Base-by-base conservation (phyloP, 2,329 filamentous ascomycete species). In the Cordyceps cateniannulata region DNA sequence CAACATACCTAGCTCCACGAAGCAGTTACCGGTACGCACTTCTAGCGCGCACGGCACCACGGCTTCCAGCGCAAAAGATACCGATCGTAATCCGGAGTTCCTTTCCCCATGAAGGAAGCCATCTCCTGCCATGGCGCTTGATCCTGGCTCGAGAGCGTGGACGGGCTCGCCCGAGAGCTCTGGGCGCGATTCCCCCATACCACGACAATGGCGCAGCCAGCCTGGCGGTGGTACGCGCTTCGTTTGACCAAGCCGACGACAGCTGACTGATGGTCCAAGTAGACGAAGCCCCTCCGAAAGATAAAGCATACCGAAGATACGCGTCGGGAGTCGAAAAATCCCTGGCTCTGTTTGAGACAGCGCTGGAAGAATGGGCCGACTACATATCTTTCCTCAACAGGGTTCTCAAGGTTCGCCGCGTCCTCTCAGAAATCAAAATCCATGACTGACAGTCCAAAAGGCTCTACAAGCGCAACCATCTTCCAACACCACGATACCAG, bases 331-430 rank as follows among this genome's bases (percentile, higher is more conserved):
- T 99, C 66, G 93, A 98, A 70, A 86, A 92, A 73, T 90, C 92
- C 38, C 82, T 99, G 64, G 85, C 89, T 50, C 81, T 96, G 38
- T 99, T 97, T 77, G 95, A 99, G 72, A 93, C 91, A 18, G 87
- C 91, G 32, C 81, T 97, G 67, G 92, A 98, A 76, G 95, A 99
- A 85, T 99, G 95, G 95, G 95, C 96, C 53, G 95, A 99, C 77
- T 99, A 99, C 72, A 99, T 99, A 69, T 96, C 93, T 20, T 99
- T 98, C 72, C 78, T 99, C 60, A 96, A 90, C 71, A 86, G 91
- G 64, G 81, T 99, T 53, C 80, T 96, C 64, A 98, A 97, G 85
- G 91, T 93, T 72, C 67, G 73, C 55, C 42, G 20, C 14, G 16
- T 18, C 7, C 1, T 16, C 40, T n/a, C 38, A n/a, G 8, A 5